Evolutionary conservation across 352 stramenopile genomes (phyloP).

Genomic region (Discostella stelligera): DNA sequence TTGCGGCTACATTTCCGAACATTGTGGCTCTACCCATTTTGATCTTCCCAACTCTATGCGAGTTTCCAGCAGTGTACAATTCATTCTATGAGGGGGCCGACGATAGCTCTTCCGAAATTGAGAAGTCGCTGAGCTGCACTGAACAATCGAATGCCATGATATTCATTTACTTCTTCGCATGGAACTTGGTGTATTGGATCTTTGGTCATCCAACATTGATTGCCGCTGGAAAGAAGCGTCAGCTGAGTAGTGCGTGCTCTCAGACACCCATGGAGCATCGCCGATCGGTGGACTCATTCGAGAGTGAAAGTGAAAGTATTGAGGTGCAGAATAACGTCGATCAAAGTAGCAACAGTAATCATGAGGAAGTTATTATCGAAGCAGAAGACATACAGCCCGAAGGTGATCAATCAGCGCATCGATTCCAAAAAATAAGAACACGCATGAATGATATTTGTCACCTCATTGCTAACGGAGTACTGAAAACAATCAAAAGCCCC

Average conservation of each 20-base stretch:
- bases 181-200: constrained; percentile 62
- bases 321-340: constrained; percentile 9
- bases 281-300: constrained; percentile 8
- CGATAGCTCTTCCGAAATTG: constrained; percentile 18
- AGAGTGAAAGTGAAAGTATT: constrained; percentile 20
- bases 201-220: constrained; percentile 63
- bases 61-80: constrained; percentile 68
- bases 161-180: constrained; percentile 77
- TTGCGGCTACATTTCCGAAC: constrained; percentile 72
- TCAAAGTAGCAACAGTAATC: constrained; percentile 1
- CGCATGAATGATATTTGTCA: constrained; percentile 8
- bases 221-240: constrained; percentile 36
- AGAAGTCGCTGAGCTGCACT: constrained; percentile 49
- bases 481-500: constrained; percentile 58
- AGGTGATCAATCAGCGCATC: neutral
- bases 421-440: constrained; percentile 3
- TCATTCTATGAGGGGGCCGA: constrained; percentile 42
- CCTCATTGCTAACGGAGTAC: constrained; percentile 34
- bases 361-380: neutral
- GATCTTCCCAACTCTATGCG: constrained; percentile 74
- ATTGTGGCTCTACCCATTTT: constrained; percentile 74
- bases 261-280: constrained; percentile 14
- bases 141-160: constrained; percentile 55
- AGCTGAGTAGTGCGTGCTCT: constrained; percentile 13
- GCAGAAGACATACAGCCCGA: neutral